A percentile compares a stretch with the other conserved stretches of the same genome.
Evolutionary conservation across 345 rosid species (phyloP).

Genomic region (Cochlearia excelsa): DNA sequence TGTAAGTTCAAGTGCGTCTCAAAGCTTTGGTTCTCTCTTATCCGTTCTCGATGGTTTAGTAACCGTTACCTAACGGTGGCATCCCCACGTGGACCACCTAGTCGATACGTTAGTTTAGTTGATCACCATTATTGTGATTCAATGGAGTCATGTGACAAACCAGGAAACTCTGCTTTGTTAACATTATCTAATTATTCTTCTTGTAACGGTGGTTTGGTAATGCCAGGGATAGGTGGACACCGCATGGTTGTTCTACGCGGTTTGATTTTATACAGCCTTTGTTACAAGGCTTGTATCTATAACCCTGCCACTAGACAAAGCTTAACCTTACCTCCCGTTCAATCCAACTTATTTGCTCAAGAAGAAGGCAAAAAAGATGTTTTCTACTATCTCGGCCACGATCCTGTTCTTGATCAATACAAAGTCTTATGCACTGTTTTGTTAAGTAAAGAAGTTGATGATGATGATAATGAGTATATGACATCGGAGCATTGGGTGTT

Average conservation of each 20-base stretch:
- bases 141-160: too few relatives aligned
- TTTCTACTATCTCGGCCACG: constrained; percentile 4
- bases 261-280: constrained; percentile 7
- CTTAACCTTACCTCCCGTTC: background rate
- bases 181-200: background rate
- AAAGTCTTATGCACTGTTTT: background rate
- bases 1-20: constrained; percentile 15
- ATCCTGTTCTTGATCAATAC: constrained; percentile 22
- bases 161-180: too few relatives aligned
- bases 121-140: too few relatives aligned
- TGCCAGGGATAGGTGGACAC: constrained; percentile 12
- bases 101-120: background rate
- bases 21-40: constrained; percentile 10
- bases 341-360: background rate
- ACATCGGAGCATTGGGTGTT: constrained; percentile 16
- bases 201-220: too few relatives aligned
- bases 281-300: constrained; percentile 4
- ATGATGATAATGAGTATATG: background rate
- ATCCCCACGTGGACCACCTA: background rate
- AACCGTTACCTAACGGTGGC: background rate
- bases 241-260: background rate
- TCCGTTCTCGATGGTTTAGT: background rate
- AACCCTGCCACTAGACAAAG: constrained; percentile 17
- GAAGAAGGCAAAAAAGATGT: fast-evolving
- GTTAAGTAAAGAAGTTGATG: fast-evolving